Percentiles rank a stretch among this genome's conserved stretches.
Evolutionary conservation across 352 stramenopile species (phyloP).

Genomic region (Globisporangium cylindrosporum): DNA sequence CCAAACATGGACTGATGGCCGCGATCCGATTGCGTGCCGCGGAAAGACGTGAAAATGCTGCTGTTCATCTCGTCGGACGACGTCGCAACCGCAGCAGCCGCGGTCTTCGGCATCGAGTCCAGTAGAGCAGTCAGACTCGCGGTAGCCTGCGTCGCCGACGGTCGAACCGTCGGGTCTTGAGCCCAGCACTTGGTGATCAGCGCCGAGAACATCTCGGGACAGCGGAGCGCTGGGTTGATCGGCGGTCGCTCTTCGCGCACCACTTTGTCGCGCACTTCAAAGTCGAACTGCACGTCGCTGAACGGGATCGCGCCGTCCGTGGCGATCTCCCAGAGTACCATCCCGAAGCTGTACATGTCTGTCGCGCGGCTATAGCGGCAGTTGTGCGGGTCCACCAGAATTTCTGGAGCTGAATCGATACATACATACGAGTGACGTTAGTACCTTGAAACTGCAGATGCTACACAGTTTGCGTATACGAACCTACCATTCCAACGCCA

Average conservation of each 20-base stretch:
- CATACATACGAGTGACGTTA: not conserved
- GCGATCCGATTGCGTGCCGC: constrained; percentile 31
- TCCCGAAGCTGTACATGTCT: constrained; percentile 76
- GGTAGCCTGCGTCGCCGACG: constrained; percentile 44
- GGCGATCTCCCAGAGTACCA: constrained; percentile 70
- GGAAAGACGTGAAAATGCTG: constrained; percentile 57
- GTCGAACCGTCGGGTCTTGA: constrained; percentile 46
- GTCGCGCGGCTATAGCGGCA: constrained; percentile 69
- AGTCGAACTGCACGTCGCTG: constrained; percentile 58
- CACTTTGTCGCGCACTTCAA: constrained; percentile 62
- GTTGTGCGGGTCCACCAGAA: constrained; percentile 64
- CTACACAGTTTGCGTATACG: not conserved
- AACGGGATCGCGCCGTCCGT: constrained; percentile 65
- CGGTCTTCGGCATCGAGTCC: constrained; percentile 44
- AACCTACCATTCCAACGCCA: constrained; percentile 59
- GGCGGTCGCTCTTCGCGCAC: constrained; percentile 50
- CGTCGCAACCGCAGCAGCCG: constrained; percentile 26
- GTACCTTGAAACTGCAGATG: not conserved
- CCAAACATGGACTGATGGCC: constrained; percentile 37
- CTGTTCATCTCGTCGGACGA: constrained; percentile 47
- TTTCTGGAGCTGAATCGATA: constrained; percentile 46
- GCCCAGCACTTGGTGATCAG: constrained; percentile 66
- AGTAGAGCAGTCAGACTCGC: constrained; percentile 54
- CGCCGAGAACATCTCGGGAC: constrained; percentile 53
- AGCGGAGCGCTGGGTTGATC: constrained; percentile 31